These are phyloP conservation scores for Leccinum incarnatum DNA, from an alignment of 768 basidiomycete genomes.

Conservation along the genomic window DNA sequence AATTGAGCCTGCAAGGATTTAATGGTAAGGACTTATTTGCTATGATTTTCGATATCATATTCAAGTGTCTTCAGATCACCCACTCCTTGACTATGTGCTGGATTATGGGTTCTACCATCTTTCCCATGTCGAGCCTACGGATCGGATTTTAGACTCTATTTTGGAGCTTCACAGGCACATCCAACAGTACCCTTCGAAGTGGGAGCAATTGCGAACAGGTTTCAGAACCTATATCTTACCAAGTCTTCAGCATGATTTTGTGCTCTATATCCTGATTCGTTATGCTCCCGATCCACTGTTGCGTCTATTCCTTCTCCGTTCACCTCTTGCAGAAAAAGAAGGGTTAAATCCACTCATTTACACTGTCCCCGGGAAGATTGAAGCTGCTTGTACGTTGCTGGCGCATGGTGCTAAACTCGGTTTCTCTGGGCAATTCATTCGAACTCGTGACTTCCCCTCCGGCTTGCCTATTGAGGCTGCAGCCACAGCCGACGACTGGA, in stretches of 20 bases:
- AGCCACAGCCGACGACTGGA: not conserved
- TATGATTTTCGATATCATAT: not conserved
- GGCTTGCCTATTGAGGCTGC: not conserved
- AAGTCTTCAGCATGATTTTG: not conserved
- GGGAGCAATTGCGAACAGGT: not conserved
- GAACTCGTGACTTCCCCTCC: not conserved
- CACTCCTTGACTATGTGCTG: not conserved
- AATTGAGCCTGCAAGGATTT: not conserved
- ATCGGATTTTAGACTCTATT: not conserved
- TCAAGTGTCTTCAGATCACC: not conserved
- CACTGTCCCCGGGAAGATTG: rapidly evolving
- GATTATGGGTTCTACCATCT: not conserved
- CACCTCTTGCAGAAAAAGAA: not conserved
- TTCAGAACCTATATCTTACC: rapidly evolving
- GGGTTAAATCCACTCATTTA: not conserved
- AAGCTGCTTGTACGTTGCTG: not conserved
- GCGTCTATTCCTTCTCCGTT: not conserved
- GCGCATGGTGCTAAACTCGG: not conserved
- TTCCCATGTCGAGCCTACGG: not conserved
- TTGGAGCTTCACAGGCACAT: not conserved
- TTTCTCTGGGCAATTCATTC: not conserved
- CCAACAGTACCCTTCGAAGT: not conserved
- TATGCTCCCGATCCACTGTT: not conserved
- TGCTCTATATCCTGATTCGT: not conserved
- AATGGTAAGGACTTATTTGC: not conserved